Base-by-base conservation (phyloP, 179 eudicot genomes). In the Drosera spatulata region DNA sequence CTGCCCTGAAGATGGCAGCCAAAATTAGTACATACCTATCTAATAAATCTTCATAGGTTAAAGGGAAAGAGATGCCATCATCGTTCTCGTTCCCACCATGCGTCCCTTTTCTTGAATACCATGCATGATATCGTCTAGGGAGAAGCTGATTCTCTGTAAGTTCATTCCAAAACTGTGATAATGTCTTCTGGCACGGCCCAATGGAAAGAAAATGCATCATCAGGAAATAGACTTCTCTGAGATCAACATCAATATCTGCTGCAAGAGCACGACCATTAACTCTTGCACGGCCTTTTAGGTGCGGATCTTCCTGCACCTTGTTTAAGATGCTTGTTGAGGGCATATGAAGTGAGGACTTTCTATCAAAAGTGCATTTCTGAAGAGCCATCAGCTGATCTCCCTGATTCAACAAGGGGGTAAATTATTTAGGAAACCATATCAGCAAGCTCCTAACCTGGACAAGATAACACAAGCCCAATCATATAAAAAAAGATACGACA, bases 111-210 rank as follows among this genome's bases (percentile, higher is more conserved):
- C 88, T 80, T 61, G 96, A 89, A 75, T 84, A 80, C 93, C 95
- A 93, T 59, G 90, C 90, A 81, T 93, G 99, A 77, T 93, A 93
- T 74, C 99, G 78, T 79, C 95, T 86, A 54, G 99, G 99, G 55
- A 93, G 73, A 64, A 93, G 95, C 61, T 84, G 80, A 72, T 93
- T 86, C 38, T 86, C 96, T 67, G 68, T 43, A 65, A 93, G 95
- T 68, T 93, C 99, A 54, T 70, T 82, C 70, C 71, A 63, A 33
- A 93, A 64, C 45, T 79, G 95, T 48, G 55, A 54, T 75, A 79
- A 78, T 48, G 95, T 78, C 71, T 71, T 82, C 61, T 80, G 86
- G 73, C 95, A 93, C 50, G 99, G 99, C 53, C 99, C 96, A 64
- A 76, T 56, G 2, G 96, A 86, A 59, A 93, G 79, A 72, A 86